Evolutionary conservation across 768 basidiomycete species (phyloP).

Genomic region (Pleurotus platypus): DNA sequence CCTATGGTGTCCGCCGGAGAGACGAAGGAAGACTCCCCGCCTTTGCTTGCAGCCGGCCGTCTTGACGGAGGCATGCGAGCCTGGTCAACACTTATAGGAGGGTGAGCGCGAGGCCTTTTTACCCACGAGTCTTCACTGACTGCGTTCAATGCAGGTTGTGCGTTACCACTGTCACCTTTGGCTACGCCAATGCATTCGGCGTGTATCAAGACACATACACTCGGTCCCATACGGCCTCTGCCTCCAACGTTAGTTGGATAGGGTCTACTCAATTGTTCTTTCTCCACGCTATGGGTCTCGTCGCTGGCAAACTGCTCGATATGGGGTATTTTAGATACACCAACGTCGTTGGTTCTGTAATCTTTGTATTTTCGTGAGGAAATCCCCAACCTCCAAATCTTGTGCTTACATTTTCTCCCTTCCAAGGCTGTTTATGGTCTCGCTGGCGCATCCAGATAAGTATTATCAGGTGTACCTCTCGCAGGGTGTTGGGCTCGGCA

Average conservation of each 20-base stretch:
- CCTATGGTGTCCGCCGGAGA: no score
- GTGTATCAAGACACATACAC: no score
- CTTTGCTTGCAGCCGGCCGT: neutral
- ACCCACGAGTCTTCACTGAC: no score
- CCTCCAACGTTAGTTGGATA: neutral
- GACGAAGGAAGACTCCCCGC: no score
- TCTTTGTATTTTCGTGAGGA: conserved; percentile 24
- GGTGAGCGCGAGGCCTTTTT: neutral
- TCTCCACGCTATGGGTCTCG: conserved; percentile 18
- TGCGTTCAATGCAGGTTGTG: neutral
- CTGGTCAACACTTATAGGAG: neutral
- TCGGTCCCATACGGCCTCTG: neutral
- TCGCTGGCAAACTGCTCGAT: conserved; percentile 30
- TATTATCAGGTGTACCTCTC: conserved; percentile 42
- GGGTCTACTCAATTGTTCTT: neutral
- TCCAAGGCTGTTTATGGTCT: conserved; percentile 26
- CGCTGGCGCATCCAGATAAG: conserved; percentile 23
- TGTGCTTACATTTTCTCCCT: neutral
- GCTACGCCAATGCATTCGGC: neutral
- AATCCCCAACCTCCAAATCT: neutral
- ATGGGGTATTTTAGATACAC: conserved; percentile 30
- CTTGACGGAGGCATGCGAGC: neutral
- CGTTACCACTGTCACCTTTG: neutral
- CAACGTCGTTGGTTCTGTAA: conserved; percentile 18
- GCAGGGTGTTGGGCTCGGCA: conserved; percentile 41